Percentiles rank a stretch among this genome's conserved stretches.
phyloP scores from a whole-genome alignment of 768 basidiomycete species.

The Suillus alpinus region DNA sequence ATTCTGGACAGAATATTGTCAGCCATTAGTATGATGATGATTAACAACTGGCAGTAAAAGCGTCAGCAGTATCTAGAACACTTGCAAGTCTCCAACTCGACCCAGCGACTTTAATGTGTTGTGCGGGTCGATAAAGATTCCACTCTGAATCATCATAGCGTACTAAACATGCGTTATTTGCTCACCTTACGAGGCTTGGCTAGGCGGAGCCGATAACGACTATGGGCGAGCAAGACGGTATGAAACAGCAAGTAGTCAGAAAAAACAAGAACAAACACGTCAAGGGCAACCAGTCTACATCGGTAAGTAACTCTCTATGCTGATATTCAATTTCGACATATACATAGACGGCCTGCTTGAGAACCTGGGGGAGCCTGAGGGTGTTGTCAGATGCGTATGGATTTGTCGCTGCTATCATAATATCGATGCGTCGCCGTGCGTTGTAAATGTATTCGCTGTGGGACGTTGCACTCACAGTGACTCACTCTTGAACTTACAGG shows the following conservation, averaged over 20 bases:
- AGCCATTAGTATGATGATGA: constrained; percentile 15
- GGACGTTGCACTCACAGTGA: not conserved
- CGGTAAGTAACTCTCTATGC: not conserved
- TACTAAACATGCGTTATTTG: constrained; percentile 6
- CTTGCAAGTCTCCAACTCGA: constrained; percentile 69
- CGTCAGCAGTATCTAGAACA: constrained; percentile 96
- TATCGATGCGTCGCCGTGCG: not conserved
- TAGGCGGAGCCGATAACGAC: not conserved
- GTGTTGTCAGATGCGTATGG: not conserved
- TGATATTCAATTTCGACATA: constrained; percentile 1
- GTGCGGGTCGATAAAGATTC: constrained; percentile 75
- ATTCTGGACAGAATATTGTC: constrained; percentile 12
- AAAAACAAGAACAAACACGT: constrained; percentile 1
- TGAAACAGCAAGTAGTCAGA: not conserved
- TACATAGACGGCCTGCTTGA: constrained; percentile 3
- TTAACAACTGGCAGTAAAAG: constrained; percentile 10
- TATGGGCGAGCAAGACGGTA: not conserved
- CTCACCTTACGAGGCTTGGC: constrained; percentile 17
- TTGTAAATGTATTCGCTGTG: not conserved
- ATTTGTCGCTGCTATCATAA: not conserved
- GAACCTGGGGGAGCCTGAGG: not conserved
- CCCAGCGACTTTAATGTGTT: constrained; percentile 40
- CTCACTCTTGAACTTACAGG: not conserved
- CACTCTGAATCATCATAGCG: constrained; percentile 87
- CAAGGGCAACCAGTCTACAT: not conserved